Evolutionary conservation across 352 stramenopile genomes (phyloP).

Genomic region (Paralagenidium karlingii): DNA sequence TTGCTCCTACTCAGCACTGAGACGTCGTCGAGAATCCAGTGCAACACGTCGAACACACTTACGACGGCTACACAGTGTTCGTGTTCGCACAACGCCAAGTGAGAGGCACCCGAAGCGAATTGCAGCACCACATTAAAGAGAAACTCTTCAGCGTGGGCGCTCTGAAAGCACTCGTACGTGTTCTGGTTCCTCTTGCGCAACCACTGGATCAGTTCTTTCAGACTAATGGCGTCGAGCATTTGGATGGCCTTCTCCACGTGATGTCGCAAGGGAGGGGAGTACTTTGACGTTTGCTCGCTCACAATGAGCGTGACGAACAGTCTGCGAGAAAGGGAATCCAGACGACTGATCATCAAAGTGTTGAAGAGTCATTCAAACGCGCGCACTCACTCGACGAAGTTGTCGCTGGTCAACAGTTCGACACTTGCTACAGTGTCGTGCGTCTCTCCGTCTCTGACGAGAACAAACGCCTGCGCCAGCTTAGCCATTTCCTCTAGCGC

Average conservation of each 20-base stretch:
- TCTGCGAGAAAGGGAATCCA: too few species aligned
- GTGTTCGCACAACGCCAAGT: conserved; percentile 15
- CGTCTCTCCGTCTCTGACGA: conserved; percentile 7
- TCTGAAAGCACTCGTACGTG: conserved; percentile 17
- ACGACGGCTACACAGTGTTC: conserved; percentile 26
- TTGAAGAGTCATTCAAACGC: too few species aligned
- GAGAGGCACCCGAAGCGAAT: conserved; percentile 26
- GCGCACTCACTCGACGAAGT: conserved; percentile 22
- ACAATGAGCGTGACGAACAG: too few species aligned
- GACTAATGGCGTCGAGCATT: conserved; percentile 12
- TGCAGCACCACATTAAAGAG: conserved; percentile 44
- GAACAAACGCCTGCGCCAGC: conserved; percentile 6
- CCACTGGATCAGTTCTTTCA: conserved; percentile 23
- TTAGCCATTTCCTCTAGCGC: conserved; percentile 19
- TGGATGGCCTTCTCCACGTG: conserved; percentile 23
- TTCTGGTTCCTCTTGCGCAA: conserved; percentile 8
- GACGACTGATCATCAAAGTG: too few species aligned
- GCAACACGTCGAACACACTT: conserved; percentile 24
- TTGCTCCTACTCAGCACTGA: conserved; percentile 33
- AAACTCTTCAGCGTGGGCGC: conserved; percentile 24
- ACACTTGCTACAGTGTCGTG: too few species aligned
- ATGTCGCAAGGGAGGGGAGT: conserved; percentile 15
- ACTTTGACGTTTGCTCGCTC: too few species aligned
- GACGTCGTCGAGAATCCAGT: conserved; percentile 44
- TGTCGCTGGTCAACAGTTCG: conserved; percentile 19